A percentile compares a stretch with the other conserved stretches of the same genome.
Conservation (phyloP, 2,329 filamentous ascomycete genomes). For the Rhynchosporium graminicola region DNA sequence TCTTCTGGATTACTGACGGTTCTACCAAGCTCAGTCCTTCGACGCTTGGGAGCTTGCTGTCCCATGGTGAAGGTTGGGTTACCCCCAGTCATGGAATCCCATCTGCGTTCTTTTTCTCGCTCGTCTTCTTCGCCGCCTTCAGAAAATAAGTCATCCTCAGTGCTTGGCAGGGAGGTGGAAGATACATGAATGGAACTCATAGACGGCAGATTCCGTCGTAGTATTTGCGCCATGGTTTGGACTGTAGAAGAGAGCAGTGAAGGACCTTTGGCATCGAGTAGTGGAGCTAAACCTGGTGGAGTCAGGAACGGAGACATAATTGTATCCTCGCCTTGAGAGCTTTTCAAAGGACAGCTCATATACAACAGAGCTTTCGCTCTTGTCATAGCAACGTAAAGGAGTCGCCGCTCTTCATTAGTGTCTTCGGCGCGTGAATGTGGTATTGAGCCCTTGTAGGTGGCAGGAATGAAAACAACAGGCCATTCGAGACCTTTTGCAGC, state of each 20-base stretch:
- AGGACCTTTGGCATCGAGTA: conserved; percentile 66
- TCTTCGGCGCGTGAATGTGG: conserved; percentile 87
- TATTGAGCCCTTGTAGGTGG: conserved; percentile 85
- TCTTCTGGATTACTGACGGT: conserved; percentile 25
- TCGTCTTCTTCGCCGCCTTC: conserved; percentile 56
- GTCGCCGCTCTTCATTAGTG: conserved; percentile 78
- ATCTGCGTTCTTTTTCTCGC: conserved; percentile 40
- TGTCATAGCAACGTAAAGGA: conserved; percentile 97
- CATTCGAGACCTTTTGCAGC: conserved; percentile 95
- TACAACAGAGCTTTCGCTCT: conserved; percentile 84
- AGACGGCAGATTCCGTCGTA: conserved; percentile 62
- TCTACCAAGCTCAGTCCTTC: conserved; percentile 33
- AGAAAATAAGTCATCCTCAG: conserved; percentile 70
- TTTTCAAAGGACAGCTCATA: conserved; percentile 74
- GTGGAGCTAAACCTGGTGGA: conserved; percentile 50
- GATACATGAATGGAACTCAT: conserved; percentile 45
- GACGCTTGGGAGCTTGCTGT: conserved; percentile 33
- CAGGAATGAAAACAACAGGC: conserved; percentile 92
- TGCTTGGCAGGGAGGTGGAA: conserved; percentile 54
- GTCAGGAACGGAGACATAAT: conserved; percentile 74
- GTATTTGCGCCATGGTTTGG: conserved; percentile 68
- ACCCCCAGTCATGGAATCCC: conserved; percentile 40
- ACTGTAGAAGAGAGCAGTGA: conserved; percentile 64
- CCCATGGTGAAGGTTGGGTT: conserved; percentile 31
- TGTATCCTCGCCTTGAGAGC: conserved; percentile 62